Base-by-base conservation (phyloP, 2,329 filamentous ascomycete species). In the Coniochaeta sp. region DNA sequence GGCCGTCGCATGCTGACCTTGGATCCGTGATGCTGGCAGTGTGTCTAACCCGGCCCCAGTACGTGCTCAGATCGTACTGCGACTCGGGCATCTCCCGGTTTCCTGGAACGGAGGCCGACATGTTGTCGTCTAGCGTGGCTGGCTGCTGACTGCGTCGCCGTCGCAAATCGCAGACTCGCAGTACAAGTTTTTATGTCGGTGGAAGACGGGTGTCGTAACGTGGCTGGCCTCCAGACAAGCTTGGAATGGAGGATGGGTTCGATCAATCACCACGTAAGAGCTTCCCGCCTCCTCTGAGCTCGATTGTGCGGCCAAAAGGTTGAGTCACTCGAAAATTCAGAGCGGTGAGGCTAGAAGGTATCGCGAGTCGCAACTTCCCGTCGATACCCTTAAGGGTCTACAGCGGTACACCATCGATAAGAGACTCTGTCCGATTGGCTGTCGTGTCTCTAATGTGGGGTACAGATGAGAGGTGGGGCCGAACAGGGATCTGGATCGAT, bases 31-130 rank as follows among this genome's bases (percentile, higher is more conserved):
- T 87, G 69, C 93, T 88, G 62, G 90, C 89, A 19, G 92, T 88
- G 79, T 99, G 93, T 77, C 84, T 86, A 70, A 98, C 95, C 61
- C 95, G 88, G 65, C 95, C 95, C 90, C 90, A 95, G 78, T 99
- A 99, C 55, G 93, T 97, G 72, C 77, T 85, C 70, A 99, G 82
- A 73, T 99, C 91, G 83, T 96, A 93, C 75, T 92, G 91, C 59
- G 95, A 99, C 60, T 87, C 86, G 63, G 95, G 95, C 65, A 97
- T 82, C 74, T 96, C 91, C 74, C 93, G 89, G 68, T 77, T 77
- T 62, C 86, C 86, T 56, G 85, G 85, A 34, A 89, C 74, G 26
- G 86, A 88, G 61, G 86, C 79, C 60, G 86, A 89, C 86, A 89
- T 89, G 59, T 61, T 71, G 58, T 47, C 28, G 10, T 50, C 12